phyloP scores from a whole-genome alignment of 768 basidiomycete species.

The Phanerodontia chrysosporium region DNA sequence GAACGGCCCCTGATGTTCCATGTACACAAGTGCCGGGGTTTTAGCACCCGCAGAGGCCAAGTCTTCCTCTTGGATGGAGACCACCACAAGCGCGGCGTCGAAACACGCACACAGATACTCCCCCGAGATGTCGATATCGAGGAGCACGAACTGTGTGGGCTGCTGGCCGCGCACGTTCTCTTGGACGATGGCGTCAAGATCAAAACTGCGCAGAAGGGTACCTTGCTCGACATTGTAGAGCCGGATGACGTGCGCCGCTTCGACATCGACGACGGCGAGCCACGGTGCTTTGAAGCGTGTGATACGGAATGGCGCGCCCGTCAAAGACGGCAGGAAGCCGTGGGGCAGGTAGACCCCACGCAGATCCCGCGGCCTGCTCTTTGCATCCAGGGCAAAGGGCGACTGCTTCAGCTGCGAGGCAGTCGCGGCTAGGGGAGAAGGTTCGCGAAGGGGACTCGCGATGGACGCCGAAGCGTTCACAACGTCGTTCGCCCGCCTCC shows the following conservation, averaged over 20 bases:
- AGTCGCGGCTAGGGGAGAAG: conserved; percentile 12
- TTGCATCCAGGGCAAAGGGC: background rate
- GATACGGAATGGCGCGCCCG: conserved; percentile 9
- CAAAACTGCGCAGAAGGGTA: conserved; percentile 7
- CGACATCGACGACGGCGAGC: conserved; percentile 10
- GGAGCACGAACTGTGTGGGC: conserved; percentile 5
- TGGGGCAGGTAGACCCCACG: conserved; percentile 20
- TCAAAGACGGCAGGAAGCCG: conserved; percentile 16
- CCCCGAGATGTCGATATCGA: conserved; percentile 18
- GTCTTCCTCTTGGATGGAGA: conserved; percentile 4
- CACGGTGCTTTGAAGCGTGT: conserved; percentile 14
- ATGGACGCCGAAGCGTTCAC: background rate
- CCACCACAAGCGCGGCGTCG: conserved; percentile 12
- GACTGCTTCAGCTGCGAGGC: conserved; percentile 11
- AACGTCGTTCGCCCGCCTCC: conserved; percentile 16
- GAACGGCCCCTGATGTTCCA: background rate
- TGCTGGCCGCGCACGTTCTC: background rate
- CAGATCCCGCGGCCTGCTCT: background rate
- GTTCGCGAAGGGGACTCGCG: conserved; percentile 9
- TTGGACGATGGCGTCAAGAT: conserved; percentile 2
- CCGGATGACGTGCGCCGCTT: conserved; percentile 9
- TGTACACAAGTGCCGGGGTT: background rate
- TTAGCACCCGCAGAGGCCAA: background rate
- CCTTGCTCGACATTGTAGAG: conserved; percentile 16
- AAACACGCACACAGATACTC: conserved; percentile 13